These are phyloP conservation scores for Gossypium mustelinum DNA, from an alignment of 345 rosid species.

Conservation along the genomic window DNA sequence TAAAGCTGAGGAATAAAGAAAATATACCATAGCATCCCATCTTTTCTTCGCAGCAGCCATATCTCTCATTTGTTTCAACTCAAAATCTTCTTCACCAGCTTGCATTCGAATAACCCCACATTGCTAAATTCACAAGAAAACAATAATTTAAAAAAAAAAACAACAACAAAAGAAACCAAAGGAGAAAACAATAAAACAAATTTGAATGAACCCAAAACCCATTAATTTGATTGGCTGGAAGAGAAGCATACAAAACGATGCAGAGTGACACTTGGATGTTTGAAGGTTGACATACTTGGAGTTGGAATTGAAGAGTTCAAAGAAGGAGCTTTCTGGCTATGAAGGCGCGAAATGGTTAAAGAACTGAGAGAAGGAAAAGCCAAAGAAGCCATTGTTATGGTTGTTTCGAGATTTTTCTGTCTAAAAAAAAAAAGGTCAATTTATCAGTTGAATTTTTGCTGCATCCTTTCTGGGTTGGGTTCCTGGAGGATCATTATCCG, in stretches of 20 bases:
- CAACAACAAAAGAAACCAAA: background rate
- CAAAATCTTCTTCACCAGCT: conserved; percentile 66
- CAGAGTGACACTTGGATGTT: conserved; percentile 8
- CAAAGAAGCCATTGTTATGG: conserved; percentile 34
- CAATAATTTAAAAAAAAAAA: background rate
- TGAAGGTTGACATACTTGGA: conserved; percentile 17
- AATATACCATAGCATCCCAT: conserved; percentile 82
- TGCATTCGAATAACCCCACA: conserved; percentile 45
- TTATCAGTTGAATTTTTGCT: background rate
- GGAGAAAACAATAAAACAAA: conserved; percentile 9
- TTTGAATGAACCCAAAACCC: conserved; percentile 5
- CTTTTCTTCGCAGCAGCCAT: conserved; percentile 91
- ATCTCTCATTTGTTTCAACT: conserved; percentile 84
- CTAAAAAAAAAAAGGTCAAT: background rate
- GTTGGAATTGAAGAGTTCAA: conserved; percentile 21
- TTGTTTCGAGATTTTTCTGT: background rate
- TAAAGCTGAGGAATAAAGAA: background rate
- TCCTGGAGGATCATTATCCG: background rate
- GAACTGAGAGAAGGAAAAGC: conserved; percentile 37
- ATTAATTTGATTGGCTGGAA: background rate
- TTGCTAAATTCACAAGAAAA: conserved; percentile 29
- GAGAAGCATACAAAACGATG: conserved; percentile 25
- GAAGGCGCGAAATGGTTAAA: conserved; percentile 17
- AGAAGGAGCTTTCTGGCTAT: conserved; percentile 13
- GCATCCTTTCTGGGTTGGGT: background rate